A percentile compares a stretch with the other conserved stretches of the same genome.
Evolutionary conservation across 805 yeast species (phyloP).

Genomic region (Metschnikowia chrysomelidarum): DNA sequence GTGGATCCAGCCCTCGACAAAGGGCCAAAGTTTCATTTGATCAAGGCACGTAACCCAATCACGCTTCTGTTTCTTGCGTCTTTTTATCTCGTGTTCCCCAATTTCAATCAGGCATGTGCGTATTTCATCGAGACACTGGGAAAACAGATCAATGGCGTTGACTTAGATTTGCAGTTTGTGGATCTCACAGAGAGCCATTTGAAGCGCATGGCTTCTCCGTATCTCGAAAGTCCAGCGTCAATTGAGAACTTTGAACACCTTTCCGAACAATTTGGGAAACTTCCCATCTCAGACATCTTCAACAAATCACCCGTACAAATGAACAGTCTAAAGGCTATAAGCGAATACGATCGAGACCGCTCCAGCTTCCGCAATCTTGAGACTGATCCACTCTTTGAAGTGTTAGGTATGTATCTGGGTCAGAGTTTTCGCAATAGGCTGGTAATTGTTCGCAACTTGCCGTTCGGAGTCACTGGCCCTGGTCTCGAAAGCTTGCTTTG

Average conservation of each 20-base stretch:
- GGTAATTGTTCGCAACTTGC: constrained; percentile 47
- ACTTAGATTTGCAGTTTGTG: constrained; percentile 46
- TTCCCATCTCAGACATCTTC: constrained; percentile 8
- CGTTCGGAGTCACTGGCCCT: constrained; percentile 38
- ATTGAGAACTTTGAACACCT: constrained; percentile 4
- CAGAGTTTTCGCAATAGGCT: constrained; percentile 21
- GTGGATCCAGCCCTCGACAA: constrained; percentile 21
- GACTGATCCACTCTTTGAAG: constrained; percentile 16
- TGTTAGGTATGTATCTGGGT: constrained; percentile 21
- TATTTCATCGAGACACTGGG: constrained; percentile 51
- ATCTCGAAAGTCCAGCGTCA: constrained; percentile 13
- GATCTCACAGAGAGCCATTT: constrained; percentile 25
- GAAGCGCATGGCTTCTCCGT: constrained; percentile 31
- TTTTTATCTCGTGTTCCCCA: constrained; percentile 53
- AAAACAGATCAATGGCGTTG: constrained; percentile 50
- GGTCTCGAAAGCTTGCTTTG: constrained; percentile 43
- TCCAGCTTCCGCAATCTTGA: constrained; percentile 6
- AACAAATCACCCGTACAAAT: constrained; percentile 7
- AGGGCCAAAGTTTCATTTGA: constrained; percentile 37
- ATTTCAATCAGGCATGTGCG: constrained; percentile 47
- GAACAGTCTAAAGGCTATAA: constrained; percentile 3
- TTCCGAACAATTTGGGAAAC: constrained; percentile 7
- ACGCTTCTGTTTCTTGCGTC: constrained; percentile 45
- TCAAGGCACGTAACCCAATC: constrained; percentile 49
- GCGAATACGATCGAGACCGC: constrained; percentile 6